Conservation (phyloP, 345 rosid species). For the Moringa oleifera region DNA sequence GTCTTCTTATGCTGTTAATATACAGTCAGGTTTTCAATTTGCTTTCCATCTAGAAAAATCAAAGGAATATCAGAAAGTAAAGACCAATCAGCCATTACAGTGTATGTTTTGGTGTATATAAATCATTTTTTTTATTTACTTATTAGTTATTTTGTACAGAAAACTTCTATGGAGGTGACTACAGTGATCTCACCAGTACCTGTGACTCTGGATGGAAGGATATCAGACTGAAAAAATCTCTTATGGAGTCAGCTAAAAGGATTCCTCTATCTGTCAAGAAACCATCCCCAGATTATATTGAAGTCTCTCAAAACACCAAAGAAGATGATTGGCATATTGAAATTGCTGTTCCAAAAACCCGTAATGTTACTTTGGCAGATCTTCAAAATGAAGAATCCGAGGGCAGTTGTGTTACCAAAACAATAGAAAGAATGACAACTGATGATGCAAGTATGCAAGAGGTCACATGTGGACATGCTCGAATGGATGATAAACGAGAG, state of each 20-base stretch:
- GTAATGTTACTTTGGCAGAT: conserved; percentile 29
- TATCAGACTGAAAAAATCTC: conserved; percentile 33
- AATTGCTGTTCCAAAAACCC: conserved; percentile 57
- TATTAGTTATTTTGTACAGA: conserved; percentile 30
- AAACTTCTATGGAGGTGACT: conserved; percentile 52
- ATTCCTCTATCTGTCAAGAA: conserved; percentile 49
- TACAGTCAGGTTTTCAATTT: too few relatives aligned
- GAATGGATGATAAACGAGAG: conserved; percentile 62
- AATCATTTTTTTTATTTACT: background rate
- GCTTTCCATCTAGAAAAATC: too few relatives aligned
- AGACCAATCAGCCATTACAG: background rate
- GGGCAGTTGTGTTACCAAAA: conserved; percentile 65
- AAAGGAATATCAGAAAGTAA: too few relatives aligned
- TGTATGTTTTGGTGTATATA: background rate
- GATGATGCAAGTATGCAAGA: conserved; percentile 38
- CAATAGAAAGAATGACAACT: conserved; percentile 38
- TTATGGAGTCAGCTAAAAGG: conserved; percentile 40
- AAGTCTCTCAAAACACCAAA: conserved; percentile 36
- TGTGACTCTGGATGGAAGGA: conserved; percentile 49
- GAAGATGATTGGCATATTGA: conserved; percentile 75
- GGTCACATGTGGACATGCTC: conserved; percentile 44
- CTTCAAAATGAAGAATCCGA: conserved; percentile 75
- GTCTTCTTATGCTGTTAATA: conserved; percentile 28
- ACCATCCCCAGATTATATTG: conserved; percentile 35
- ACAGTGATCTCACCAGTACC: conserved; percentile 47